These are phyloP conservation scores for Verticillium isaacii DNA, from an alignment of 2,329 filamentous ascomycete species.

Conservation along the genomic window DNA sequence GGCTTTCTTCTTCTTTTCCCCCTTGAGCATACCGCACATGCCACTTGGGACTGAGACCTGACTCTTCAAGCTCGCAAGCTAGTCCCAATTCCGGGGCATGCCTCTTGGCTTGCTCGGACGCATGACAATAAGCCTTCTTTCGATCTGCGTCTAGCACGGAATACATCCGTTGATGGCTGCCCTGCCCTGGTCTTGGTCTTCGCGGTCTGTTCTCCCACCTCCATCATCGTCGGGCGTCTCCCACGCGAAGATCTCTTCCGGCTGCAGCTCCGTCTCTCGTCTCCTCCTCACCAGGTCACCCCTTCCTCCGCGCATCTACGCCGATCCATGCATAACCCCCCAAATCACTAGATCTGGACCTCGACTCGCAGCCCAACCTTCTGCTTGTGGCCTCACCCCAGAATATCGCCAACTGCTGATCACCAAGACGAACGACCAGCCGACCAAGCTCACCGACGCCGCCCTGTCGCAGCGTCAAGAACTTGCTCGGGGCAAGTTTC, in stretches of 20 bases:
- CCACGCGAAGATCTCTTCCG: background rate
- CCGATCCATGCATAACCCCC: background rate
- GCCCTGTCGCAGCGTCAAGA: background rate
- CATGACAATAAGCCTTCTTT: slow-evolving; percentile 9
- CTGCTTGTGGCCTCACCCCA: background rate
- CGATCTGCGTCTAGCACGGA: background rate
- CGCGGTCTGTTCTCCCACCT: background rate
- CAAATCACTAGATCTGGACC: background rate
- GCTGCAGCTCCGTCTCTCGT: background rate
- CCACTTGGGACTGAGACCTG: slow-evolving; percentile 8
- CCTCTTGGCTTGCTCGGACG: slow-evolving; percentile 7
- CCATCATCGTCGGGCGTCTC: background rate
- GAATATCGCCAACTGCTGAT: background rate
- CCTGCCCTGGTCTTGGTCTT: background rate
- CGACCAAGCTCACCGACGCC: background rate
- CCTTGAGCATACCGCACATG: background rate
- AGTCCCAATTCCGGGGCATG: slow-evolving; percentile 9
- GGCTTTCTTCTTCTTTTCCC: background rate
- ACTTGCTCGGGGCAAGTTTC: background rate
- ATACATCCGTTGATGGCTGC: background rate
- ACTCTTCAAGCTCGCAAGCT: slow-evolving; percentile 13
- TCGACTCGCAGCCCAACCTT: background rate
- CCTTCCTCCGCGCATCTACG: background rate
- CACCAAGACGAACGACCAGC: background rate
- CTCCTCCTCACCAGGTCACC: background rate